Conservation (phyloP, 108 stramenopile species). For the Nitzschia inconspicua region DNA sequence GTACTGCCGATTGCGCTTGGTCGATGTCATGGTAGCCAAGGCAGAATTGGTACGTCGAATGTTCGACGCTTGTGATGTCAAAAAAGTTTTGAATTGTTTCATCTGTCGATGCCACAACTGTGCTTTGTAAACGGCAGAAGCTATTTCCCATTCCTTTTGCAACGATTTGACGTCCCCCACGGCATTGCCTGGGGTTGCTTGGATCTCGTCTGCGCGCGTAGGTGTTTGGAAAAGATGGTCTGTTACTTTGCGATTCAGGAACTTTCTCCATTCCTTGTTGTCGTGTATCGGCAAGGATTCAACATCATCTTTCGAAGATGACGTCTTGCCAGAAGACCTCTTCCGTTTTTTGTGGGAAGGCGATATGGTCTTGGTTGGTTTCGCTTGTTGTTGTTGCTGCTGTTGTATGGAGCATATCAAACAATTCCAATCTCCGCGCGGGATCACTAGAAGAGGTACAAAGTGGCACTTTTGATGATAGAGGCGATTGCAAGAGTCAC, state of each 20-base stretch:
- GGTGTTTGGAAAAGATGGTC: constrained; percentile 5
- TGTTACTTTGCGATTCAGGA: not conserved
- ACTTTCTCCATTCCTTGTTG: constrained; percentile 13
- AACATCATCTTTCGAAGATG: not conserved
- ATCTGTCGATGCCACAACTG: constrained; percentile 28
- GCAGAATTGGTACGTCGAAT: constrained; percentile 24
- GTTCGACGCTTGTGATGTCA: constrained; percentile 30
- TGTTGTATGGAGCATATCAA: constrained; percentile 49
- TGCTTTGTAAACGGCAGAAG: constrained; percentile 16
- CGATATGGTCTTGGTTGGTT: not conserved
- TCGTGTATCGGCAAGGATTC: not conserved
- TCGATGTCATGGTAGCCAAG: constrained; percentile 31
- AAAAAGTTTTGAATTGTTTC: constrained; percentile 13
- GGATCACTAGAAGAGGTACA: constrained; percentile 68
- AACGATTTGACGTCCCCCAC: not conserved
- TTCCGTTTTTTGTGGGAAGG: constrained; percentile 5
- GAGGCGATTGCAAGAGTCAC: constrained; percentile 76
- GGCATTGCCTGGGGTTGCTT: not conserved
- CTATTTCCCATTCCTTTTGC: constrained; percentile 24
- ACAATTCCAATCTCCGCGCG: constrained; percentile 76
- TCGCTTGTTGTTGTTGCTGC: constrained; percentile 12
- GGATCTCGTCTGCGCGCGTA: not conserved
- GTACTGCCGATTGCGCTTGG: constrained; percentile 22
- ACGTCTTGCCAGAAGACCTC: no score
- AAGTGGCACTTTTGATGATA: constrained; percentile 91